Conservation (phyloP, 1,284 basidiomycete genomes). For the Heimioporus retisporus region DNA sequence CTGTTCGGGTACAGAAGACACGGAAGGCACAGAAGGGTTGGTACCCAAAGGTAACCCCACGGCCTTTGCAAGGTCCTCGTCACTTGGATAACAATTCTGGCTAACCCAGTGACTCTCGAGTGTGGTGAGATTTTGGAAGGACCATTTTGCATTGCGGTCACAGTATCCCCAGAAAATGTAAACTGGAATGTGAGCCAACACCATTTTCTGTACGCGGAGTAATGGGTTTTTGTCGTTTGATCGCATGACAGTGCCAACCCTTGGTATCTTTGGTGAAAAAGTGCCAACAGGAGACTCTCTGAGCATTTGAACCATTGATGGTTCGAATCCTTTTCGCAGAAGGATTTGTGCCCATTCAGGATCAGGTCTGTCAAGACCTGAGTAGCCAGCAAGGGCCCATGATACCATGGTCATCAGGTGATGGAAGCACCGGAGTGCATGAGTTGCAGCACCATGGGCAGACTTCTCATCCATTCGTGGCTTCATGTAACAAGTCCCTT, state of each 20-base stretch:
- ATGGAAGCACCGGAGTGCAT: slow-evolving; percentile 14
- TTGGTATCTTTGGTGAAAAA: background rate
- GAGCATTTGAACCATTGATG: slow-evolving; percentile 19
- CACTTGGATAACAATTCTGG: background rate
- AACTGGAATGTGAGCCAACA: slow-evolving; percentile 4
- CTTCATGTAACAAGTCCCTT: slow-evolving; percentile 3
- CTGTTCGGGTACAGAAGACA: background rate
- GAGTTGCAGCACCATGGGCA: slow-evolving; percentile 2
- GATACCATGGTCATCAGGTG: slow-evolving; percentile 11
- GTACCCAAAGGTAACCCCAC: background rate
- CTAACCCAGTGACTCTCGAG: too few relatives aligned
- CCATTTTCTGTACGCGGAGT: slow-evolving; percentile 3
- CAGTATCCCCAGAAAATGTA: too few relatives aligned
- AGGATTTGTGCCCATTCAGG: slow-evolving; percentile 3
- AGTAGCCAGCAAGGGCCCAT: background rate
- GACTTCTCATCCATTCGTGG: slow-evolving; percentile 8
- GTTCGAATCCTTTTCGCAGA: slow-evolving; percentile 13
- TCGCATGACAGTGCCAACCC: slow-evolving; percentile 2
- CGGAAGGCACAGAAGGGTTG: background rate
- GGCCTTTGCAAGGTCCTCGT: background rate
- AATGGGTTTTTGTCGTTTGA: background rate
- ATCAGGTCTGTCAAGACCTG: background rate
- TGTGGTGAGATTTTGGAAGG: too few relatives aligned
- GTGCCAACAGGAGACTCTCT: slow-evolving; percentile 12
- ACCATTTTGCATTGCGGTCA: too few relatives aligned